Evolutionary conservation across 129 eudicot genomes (phyloP).

Genomic region (Oenanthe sinensis): DNA sequence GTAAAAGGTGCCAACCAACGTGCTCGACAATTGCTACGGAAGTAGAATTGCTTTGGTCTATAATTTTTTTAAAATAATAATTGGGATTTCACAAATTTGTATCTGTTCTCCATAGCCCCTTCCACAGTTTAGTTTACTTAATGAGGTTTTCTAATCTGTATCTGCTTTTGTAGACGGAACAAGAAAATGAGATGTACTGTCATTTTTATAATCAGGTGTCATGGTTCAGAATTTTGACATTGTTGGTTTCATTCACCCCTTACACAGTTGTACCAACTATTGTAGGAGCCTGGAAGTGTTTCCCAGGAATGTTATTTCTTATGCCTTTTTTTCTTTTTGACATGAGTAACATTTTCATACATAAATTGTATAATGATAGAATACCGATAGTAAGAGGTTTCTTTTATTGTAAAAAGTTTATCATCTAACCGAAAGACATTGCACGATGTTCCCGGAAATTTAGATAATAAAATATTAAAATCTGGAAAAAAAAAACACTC

Average conservation of each 20-base stretch:
- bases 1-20: slow-evolving; percentile 71
- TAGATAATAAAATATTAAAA: too few species aligned
- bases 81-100: neutral
- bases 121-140: neutral
- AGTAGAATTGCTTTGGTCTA: slow-evolving; percentile 23
- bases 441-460: too few species aligned
- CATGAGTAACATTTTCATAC: too few species aligned
- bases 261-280: too few species aligned
- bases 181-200: neutral
- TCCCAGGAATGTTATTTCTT: too few species aligned
- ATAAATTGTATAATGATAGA: too few species aligned
- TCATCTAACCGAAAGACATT: too few species aligned
- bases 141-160: neutral
- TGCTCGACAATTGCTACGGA: slow-evolving; percentile 58
- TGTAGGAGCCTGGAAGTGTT: too few species aligned
- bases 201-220: neutral
- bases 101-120: neutral
- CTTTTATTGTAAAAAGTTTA: too few species aligned
- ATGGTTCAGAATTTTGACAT: neutral
- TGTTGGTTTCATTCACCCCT: neutral
- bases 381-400: too few species aligned
- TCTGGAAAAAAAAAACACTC: too few species aligned
- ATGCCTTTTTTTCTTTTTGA: too few species aligned
- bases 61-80: neutral
- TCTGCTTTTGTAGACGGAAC: neutral